Base-by-base conservation (phyloP, 2,329 filamentous ascomycete species). In the Cercospora nicotianae region DNA sequence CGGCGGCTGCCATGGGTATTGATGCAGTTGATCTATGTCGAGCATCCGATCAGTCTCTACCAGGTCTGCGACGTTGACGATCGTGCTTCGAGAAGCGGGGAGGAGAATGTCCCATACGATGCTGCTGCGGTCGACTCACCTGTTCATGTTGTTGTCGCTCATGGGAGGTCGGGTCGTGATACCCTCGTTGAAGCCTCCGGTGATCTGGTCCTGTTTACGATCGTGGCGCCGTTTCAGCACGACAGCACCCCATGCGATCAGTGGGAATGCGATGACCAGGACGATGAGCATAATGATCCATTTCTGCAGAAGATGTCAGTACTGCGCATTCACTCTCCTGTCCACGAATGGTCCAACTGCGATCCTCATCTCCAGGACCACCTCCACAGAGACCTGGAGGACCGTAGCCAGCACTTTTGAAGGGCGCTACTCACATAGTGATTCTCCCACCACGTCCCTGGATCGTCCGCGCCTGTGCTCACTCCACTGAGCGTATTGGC, bases 281-380 rank as follows among this genome's bases (percentile, higher is more conserved):
- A 94, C 82, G 71, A 93, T 89, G 63, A 95, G 84, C 85, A 95
- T 92, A 70, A 94, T 84, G 57, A 96, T 87, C 92, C 92, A 96
- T 81, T 89, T 85, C 76, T 78, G 68, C 30, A 20, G 30, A 51
- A 33, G 10, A 64, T 7, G 69, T 73, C 64, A 72, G 69, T 53
- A 30, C 53, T 23, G 45, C 20, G 45, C 45, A 51, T 3, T 0
- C 45, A 26, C 45, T 6, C 2, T 23, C 45, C 10, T 51, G 3
- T 13, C 9, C 42, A 13, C 53, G 3, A n/a, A 39, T 16, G 6
- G n/a, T 6, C 53, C 26, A 30, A 9, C 26, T 33, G 30, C 3
- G 53, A 10, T 18, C 53, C 53, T 6, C 53, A 3, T 51, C 12
- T 13, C 5, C 45, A 6, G 1, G 12, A 12, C 18, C 20, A 23